These are phyloP conservation scores for Stagonosporopsis cucurbitacearum DNA, from an alignment of 2,329 filamentous ascomycete genomes.

Conservation along the genomic window DNA sequence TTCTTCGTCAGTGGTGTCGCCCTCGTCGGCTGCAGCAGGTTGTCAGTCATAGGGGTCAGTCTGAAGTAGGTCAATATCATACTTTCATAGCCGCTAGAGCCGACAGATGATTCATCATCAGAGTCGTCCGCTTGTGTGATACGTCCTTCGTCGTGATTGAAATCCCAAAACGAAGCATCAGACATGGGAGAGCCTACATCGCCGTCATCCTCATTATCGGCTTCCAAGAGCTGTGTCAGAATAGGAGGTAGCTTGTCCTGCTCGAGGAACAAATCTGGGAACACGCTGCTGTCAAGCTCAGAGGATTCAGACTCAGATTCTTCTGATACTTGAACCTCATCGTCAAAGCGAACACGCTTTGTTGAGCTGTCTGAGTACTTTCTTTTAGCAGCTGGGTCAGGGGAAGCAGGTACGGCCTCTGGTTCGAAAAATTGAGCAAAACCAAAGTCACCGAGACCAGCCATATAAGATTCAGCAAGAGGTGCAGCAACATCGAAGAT, in stretches of 20 bases:
- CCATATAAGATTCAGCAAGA: constrained; percentile 34
- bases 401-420: constrained; percentile 52
- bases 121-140: constrained; percentile 41
- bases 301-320: constrained; percentile 53
- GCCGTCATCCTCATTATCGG: constrained; percentile 49
- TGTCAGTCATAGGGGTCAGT: constrained; percentile 53
- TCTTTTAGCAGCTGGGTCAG: constrained; percentile 40
- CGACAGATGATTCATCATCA: constrained; percentile 54
- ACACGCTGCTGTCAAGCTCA: constrained; percentile 70
- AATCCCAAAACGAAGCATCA: constrained; percentile 67
- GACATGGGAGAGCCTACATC: constrained; percentile 55
- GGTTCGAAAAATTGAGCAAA: constrained; percentile 48
- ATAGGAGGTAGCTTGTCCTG: constrained; percentile 75
- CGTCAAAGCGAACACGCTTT: constrained; percentile 76
- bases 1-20: constrained; percentile 63
- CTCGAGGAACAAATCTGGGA: constrained; percentile 79
- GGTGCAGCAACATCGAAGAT: constrained; percentile 43
- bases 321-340: constrained; percentile 70
- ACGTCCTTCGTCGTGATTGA: constrained; percentile 57
- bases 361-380: constrained; percentile 50
- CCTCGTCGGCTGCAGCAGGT: constrained; percentile 59
- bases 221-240: constrained; percentile 76
- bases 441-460: constrained; percentile 38
- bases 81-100: constrained; percentile 66
- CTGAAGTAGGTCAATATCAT: constrained; percentile 46